phyloP scores from a whole-genome alignment of 2,329 filamentous ascomycete species.

The Leptosphaerulina australis region DNA sequence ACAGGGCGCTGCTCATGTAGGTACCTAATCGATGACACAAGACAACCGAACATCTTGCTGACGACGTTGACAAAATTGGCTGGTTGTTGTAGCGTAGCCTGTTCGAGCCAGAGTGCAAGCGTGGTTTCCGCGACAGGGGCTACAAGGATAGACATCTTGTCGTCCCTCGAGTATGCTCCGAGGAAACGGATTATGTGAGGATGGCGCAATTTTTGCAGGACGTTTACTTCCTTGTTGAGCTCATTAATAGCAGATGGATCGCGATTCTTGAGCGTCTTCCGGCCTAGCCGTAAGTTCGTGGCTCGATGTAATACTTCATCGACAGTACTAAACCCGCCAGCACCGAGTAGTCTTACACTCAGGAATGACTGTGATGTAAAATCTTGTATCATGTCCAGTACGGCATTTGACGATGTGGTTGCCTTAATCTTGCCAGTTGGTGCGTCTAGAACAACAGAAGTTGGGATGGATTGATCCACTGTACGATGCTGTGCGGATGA shows the following conservation, averaged over 20 bases:
- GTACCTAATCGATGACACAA: conserved; percentile 44
- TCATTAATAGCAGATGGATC: conserved; percentile 40
- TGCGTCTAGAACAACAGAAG: neutral
- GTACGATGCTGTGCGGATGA: neutral
- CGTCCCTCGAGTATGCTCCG: conserved; percentile 43
- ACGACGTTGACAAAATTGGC: conserved; percentile 32
- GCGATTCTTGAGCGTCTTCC: conserved; percentile 49
- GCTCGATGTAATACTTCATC: conserved; percentile 46
- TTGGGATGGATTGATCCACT: neutral
- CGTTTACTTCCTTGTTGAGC: conserved; percentile 44
- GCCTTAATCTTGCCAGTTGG: neutral
- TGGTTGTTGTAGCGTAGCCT: conserved; percentile 26
- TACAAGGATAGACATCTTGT: conserved; percentile 47
- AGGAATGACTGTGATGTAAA: conserved; percentile 36
- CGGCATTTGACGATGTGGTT: neutral
- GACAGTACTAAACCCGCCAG: conserved; percentile 47
- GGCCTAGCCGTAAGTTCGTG: conserved; percentile 41
- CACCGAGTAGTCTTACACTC: conserved; percentile 45
- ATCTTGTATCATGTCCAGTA: conserved; percentile 13
- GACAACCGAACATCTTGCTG: conserved; percentile 46
- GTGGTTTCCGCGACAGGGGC: conserved; percentile 48
- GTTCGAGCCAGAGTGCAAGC: conserved; percentile 43
- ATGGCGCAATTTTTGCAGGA: conserved; percentile 48
- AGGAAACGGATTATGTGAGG: conserved; percentile 49
- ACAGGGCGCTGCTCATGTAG: conserved; percentile 47